Evolutionary conservation across 495 filamentous ascomycete species (phyloP).

Genomic region (Penicillium fimorum): DNA sequence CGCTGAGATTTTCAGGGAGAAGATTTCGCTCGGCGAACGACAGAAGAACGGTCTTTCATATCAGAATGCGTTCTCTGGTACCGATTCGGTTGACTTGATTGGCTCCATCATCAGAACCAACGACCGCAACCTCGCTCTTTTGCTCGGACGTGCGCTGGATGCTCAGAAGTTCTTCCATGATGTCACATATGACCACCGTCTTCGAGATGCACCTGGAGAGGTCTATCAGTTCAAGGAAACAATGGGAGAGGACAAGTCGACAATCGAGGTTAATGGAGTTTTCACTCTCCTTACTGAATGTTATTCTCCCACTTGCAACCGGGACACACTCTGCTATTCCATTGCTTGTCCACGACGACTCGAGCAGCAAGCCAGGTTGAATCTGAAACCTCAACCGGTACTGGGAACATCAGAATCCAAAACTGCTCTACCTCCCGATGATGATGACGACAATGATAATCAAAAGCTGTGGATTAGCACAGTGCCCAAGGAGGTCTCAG

Average conservation of each 20-base stretch:
- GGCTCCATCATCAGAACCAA: constrained; percentile 93
- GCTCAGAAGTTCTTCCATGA: constrained; percentile 99
- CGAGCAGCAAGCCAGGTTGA: constrained; percentile 91
- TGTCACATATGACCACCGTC: constrained; percentile 94
- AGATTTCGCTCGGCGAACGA: constrained; percentile 76
- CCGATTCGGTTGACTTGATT: constrained; percentile 93
- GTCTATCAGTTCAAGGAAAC: constrained; percentile 97
- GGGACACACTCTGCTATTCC: constrained; percentile 93
- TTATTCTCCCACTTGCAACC: constrained; percentile 95
- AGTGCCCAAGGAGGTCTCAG: constrained; percentile 90
- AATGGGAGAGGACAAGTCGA: constrained; percentile 76
- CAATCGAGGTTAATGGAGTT: constrained; percentile 88
- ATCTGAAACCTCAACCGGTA: constrained; percentile 86
- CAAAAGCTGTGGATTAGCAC: constrained; percentile 99
- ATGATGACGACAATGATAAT: constrained; percentile 83
- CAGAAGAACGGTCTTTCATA: constrained; percentile 97
- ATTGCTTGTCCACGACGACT: constrained; percentile 94
- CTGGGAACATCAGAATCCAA: constrained; percentile 79
- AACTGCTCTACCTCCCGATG: constrained; percentile 67
- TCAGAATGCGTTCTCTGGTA: constrained; percentile 91
- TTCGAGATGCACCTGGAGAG: constrained; percentile 85
- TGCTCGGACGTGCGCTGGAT: constrained; percentile 91
- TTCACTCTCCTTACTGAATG: constrained; percentile 96
- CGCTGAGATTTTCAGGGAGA: constrained; percentile 84
- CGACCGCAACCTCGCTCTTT: constrained; percentile 89